Conservation (phyloP, 352 stramenopile species). For the Globisporangium radiosum region DNA sequence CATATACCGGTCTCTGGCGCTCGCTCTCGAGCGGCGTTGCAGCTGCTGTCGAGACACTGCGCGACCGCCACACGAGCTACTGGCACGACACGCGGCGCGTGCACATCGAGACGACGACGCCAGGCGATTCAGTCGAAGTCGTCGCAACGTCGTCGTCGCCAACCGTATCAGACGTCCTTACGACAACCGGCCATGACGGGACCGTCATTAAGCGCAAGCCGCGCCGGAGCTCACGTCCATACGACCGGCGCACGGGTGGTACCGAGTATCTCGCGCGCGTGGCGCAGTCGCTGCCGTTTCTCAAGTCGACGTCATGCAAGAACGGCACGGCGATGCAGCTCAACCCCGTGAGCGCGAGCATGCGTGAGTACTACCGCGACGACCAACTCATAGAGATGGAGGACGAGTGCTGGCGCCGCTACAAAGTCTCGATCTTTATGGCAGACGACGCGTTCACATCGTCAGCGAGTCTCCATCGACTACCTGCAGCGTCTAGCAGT, state of each 20-base stretch:
- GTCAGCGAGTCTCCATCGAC: not conserved
- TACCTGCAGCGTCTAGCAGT: not conserved
- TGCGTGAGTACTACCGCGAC: conserved; percentile 43
- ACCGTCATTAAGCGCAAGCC: not conserved
- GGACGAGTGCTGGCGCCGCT: conserved; percentile 64
- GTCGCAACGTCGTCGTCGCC: not conserved
- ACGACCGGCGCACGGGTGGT: conserved; percentile 4
- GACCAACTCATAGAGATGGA: conserved; percentile 53
- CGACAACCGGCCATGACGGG: too few species aligned
- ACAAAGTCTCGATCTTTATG: conserved; percentile 63
- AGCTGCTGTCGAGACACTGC: not conserved
- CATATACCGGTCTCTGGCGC: not conserved
- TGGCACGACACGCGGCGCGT: conserved; percentile 8
- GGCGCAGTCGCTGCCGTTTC: conserved; percentile 16
- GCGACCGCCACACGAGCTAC: conserved; percentile 1
- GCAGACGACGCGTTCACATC: conserved; percentile 31
- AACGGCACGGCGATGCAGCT: conserved; percentile 46
- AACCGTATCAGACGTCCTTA: not conserved
- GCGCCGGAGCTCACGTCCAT: not conserved
- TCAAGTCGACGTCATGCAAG: conserved; percentile 37
- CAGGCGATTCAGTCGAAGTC: not conserved
- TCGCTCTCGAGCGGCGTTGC: not conserved
- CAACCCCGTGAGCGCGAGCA: conserved; percentile 38
- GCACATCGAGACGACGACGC: conserved; percentile 1
- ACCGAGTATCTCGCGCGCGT: conserved; percentile 10